Evolutionary conservation across 768 basidiomycete genomes (phyloP).

Genomic region (Kwoniella mangroviensis): DNA sequence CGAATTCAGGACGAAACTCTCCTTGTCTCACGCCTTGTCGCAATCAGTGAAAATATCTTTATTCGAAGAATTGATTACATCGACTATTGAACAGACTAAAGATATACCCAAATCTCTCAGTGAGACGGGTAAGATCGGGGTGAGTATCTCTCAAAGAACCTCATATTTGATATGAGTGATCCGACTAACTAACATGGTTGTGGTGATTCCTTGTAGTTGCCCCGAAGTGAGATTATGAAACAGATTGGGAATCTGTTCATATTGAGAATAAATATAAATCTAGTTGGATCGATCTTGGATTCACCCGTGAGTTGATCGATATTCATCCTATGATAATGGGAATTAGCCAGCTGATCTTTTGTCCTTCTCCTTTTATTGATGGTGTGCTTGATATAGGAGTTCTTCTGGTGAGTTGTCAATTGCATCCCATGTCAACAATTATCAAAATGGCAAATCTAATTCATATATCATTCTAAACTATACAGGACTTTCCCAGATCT

Average conservation of each 20-base stretch:
- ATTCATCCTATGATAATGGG: too few relatives aligned
- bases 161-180: not conserved
- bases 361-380: not conserved
- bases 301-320: constrained; percentile 70
- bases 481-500: constrained; percentile 86
- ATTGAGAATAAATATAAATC: constrained; percentile 88
- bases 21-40: constrained; percentile 89
- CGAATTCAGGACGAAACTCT: constrained; percentile 84
- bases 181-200: constrained; percentile 10
- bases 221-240: constrained; percentile 84
- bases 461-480: not conserved
- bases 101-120: constrained; percentile 92
- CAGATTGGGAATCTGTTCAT: constrained; percentile 95
- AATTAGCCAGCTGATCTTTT: too few relatives aligned
- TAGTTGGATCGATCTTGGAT: constrained; percentile 94
- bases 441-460: not conserved
- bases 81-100: constrained; percentile 94
- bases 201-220: constrained; percentile 47
- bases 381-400: constrained; percentile 65
- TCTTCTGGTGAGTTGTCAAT: constrained; percentile 79
- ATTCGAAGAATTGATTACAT: constrained; percentile 91
- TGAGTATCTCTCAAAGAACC: constrained; percentile 49
- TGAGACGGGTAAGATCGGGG: constrained; percentile 90
- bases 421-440: not conserved
- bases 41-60: constrained; percentile 97